Base-by-base conservation (phyloP, 306 rosid species). In the Pyrus pyrifolia region DNA sequence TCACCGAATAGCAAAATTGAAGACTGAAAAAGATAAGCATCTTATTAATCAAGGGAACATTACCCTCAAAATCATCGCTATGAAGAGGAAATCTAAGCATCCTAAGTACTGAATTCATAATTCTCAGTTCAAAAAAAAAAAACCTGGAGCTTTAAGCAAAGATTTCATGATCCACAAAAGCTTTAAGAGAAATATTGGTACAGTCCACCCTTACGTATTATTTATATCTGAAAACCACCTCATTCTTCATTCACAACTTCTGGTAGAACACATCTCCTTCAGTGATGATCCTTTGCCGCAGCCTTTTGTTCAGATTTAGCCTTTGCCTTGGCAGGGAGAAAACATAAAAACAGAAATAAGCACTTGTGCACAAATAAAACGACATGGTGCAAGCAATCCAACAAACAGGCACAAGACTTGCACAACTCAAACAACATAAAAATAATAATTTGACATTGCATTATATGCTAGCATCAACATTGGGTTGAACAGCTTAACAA, bases 271-370 rank as follows among this genome's bases (percentile, higher is more conserved):
- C 80, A 83, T 77, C 59, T 51, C 78, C 79, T 85, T 90, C 80
- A 93, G 88, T 91, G 98, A 81, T 87, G 96, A 83, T 89, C 81
- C 83, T 88, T 88, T 38, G 85, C 86, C 70, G 80, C 91, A 38
- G 62, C 29, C 62, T n/a, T 58, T 8, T 58, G 62, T 58, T 58
- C 62, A 58, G 91, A 90, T 76, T 91, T 92, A 8, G 96, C 96
- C 86, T 94, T 90, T 55, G 95, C 91, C 97, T 94, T 71, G 42
- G 91, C 67, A 70, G 65, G 58, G 64, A 73, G 19, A 31, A 73
- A 55, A 65, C 14, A 60, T 21, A 15, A 78, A 4, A 78, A 4
- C 76, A 71, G 57, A 78, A 55, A 45, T 68, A 31, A 76, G 63
- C 70, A 70, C 21, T 23, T 13, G 46, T 11, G 23, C 44, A 55